Base-by-base conservation (phyloP, 2,329 filamentous ascomycete genomes). In the Byssochlamys sp. region DNA sequence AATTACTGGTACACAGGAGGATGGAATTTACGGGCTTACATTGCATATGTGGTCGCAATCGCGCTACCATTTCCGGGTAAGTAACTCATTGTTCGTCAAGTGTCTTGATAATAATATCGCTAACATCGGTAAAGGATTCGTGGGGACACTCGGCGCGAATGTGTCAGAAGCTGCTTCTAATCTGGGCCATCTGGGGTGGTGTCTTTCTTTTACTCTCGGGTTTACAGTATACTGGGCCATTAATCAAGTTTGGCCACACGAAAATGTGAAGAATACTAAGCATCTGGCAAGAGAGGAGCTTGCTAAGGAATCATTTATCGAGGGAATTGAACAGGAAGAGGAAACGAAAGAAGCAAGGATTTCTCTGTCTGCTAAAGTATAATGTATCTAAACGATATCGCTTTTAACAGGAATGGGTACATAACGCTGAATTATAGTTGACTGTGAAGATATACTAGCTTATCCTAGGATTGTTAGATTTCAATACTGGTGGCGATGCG, bases 11-110 rank as follows among this genome's bases (percentile, higher is more conserved):
- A 70, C 57, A 54, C 63, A 53, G 54, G 59, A n/a, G 71, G 71
- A 27, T 71, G 69, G 68, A 73, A 73, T 55, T 52, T 73, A 10
- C 71, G 71, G 58, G 69, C 66, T 4, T 61, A 68, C 24, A 63
- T 72, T 51, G 70, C 71, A 28, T 73, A 72, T 50, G 53, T 72
- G 25, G 64, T 59, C 33, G 70, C 67, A 14, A 65, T 71, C 27
- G 66, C 66, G 2, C 61, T 72, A 26, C 69, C 69, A 3, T 71
- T 73, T 33, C 67, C 70, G 1, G 71, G 39, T 45, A 45, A 45
- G 14, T n/a, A n/a, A 6, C 9, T 9, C 39, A 45, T n/a, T n/a
- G 19, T 19, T 19, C 5, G 2, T 19, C 3, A 45, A 45, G 14
- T 45, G 14, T 14, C 9, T 1, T 2, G n/a, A 45, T 24, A 7